Percentiles rank a stretch among this genome's conserved stretches.
Evolutionary conservation across 768 basidiomycete genomes (phyloP).

Genomic region (Boletellus ananas): DNA sequence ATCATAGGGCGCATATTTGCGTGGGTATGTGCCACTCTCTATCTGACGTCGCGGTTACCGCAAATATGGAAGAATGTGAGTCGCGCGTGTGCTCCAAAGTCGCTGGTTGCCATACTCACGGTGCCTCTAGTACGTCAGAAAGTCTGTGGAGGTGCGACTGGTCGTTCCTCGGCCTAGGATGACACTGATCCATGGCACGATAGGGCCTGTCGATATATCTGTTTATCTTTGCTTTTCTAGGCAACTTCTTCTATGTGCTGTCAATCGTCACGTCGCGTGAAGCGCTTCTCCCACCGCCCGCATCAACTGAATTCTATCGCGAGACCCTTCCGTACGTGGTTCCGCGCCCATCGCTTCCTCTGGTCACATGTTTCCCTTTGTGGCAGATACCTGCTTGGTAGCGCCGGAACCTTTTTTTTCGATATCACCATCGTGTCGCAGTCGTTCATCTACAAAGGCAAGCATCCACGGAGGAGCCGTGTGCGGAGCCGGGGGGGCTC

Average conservation of each 20-base stretch:
- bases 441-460: slow-evolving; percentile 69
- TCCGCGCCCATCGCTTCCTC: background rate
- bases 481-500: slow-evolving; percentile 27
- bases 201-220: slow-evolving; percentile 92
- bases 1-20: slow-evolving; percentile 88
- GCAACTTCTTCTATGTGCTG: slow-evolving; percentile 89
- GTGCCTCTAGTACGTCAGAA: slow-evolving; percentile 64
- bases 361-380: background rate
- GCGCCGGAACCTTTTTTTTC: slow-evolving; percentile 89
- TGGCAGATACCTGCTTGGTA: slow-evolving; percentile 80
- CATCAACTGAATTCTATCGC: slow-evolving; percentile 61
- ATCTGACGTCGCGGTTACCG: slow-evolving; percentile 89
- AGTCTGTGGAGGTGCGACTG: slow-evolving; percentile 74
- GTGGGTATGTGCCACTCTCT: slow-evolving; percentile 91
- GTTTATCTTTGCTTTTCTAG: slow-evolving; percentile 90
- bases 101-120: slow-evolving; percentile 1
- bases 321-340: slow-evolving; percentile 80
- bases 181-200: slow-evolving; percentile 1
- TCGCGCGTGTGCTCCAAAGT: slow-evolving; percentile 16
- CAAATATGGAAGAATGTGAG: slow-evolving; percentile 99
- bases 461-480: slow-evolving; percentile 32
- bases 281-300: slow-evolving; percentile 51
- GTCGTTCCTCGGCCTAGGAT: slow-evolving; percentile 1
- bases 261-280: slow-evolving; percentile 82
- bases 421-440: slow-evolving; percentile 90